Percentiles rank a stretch among this genome's conserved stretches.
Evolutionary conservation across 2,329 filamentous ascomycete genomes (phyloP).

Genomic region (Curvularia sp.): DNA sequence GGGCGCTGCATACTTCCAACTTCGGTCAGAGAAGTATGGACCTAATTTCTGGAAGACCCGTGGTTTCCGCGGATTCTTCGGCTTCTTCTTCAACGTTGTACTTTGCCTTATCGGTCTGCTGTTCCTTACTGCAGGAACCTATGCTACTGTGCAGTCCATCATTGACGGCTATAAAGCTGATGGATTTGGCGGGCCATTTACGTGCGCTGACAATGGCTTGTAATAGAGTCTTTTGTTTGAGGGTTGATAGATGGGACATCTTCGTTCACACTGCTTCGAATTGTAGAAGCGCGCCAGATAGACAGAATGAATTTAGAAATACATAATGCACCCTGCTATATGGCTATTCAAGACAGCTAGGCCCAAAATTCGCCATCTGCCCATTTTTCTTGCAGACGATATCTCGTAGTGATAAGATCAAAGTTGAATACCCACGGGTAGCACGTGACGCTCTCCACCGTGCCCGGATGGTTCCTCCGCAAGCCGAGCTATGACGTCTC

Average conservation of each 20-base stretch:
- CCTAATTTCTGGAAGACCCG: conserved; percentile 61
- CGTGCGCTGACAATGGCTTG: conserved; percentile 73
- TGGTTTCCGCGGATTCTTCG: conserved; percentile 61
- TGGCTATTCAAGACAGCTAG: not conserved
- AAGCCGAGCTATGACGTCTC: conserved; percentile 41
- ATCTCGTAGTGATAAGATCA: not conserved
- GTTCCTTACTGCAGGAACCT: conserved; percentile 83
- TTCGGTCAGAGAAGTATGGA: conserved; percentile 71
- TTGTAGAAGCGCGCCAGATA: not conserved
- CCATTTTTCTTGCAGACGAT: not conserved
- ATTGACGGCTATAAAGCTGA: conserved; percentile 73
- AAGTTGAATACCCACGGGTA: not conserved
- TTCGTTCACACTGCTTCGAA: not conserved
- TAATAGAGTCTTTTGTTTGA: conserved; percentile 37
- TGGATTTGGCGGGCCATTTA: conserved; percentile 74
- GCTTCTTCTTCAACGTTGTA: conserved; percentile 71
- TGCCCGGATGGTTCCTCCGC: conserved; percentile 6
- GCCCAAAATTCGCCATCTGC: not conserved
- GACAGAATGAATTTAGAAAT: not conserved
- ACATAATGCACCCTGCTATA: not conserved
- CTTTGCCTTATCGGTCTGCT: conserved; percentile 80
- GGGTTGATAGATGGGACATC: not conserved
- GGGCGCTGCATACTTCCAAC: conserved; percentile 80
- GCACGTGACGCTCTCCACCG: conserved; percentile 3
- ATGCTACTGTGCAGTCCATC: conserved; percentile 73